These are phyloP conservation scores for Leccinum subspadiceum DNA, from an alignment of 1,284 basidiomycete species.

Conservation along the genomic window DNA sequence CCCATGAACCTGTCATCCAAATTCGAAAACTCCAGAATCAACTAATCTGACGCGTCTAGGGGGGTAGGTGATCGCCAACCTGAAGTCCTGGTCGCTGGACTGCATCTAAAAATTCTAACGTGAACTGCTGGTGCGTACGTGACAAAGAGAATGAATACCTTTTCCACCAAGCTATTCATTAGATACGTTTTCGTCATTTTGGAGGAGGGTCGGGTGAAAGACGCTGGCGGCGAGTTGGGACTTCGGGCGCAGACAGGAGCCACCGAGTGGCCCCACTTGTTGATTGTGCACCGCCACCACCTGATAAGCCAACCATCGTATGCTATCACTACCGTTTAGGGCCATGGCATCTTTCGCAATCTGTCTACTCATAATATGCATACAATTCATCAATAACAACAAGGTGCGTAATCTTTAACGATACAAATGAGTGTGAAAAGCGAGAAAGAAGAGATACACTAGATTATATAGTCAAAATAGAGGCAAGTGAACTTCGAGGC, in stretches of 20 bases:
- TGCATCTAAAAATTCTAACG: slow-evolving; percentile 58
- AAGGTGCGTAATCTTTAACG: slow-evolving; percentile 5
- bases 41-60: slow-evolving; percentile 27
- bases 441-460: neutral
- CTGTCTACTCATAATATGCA: neutral
- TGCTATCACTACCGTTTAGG: no score
- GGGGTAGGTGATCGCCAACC: slow-evolving; percentile 41
- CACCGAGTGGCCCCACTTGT: neutral
- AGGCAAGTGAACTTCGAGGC: neutral
- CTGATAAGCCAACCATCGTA: neutral
- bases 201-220: slow-evolving; percentile 14
- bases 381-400: neutral
- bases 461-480: neutral
- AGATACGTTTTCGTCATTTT: slow-evolving; percentile 79
- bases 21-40: slow-evolving; percentile 17
- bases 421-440: slow-evolving; percentile 10
- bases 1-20: slow-evolving; percentile 79
- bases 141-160: slow-evolving; percentile 41
- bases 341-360: neutral
- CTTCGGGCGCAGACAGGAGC: slow-evolving; percentile 22
- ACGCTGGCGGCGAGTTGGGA: neutral
- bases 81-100: slow-evolving; percentile 80
- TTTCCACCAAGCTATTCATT: slow-evolving; percentile 79
- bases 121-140: slow-evolving; percentile 7
- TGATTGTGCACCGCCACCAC: slow-evolving; percentile 17